Conservation (phyloP, 345 rosid genomes). For the Pelargonium nanum region DNA sequence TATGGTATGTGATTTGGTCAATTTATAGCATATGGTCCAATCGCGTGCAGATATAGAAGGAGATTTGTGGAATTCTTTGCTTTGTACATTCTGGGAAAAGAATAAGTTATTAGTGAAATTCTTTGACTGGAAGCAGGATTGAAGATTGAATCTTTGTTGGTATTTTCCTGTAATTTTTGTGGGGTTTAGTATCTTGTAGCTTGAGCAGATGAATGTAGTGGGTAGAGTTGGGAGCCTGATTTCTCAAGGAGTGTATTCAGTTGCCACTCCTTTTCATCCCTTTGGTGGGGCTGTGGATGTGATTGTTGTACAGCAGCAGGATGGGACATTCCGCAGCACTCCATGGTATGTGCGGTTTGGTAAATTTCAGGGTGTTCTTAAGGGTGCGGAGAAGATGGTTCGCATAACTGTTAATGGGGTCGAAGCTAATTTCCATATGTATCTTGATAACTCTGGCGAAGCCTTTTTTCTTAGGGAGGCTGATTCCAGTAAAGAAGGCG, state of each 20-base stretch:
- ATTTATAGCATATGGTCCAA: not conserved
- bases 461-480: constrained; percentile 75
- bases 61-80: not conserved
- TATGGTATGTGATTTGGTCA: not conserved
- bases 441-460: constrained; percentile 86
- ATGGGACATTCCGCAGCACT: constrained; percentile 67
- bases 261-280: constrained; percentile 91
- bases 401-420: constrained; percentile 63
- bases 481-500: constrained; percentile 33
- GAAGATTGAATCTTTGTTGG: constrained; percentile 6
- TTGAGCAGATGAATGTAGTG: constrained; percentile 69
- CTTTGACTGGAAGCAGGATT: not conserved
- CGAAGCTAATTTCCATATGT: constrained; percentile 80
- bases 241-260: constrained; percentile 77
- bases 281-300: constrained; percentile 96
- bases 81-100: not conserved
- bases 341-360: constrained; percentile 96
- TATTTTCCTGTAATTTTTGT: constrained; percentile 6
- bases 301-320: constrained; percentile 79
- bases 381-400: constrained; percentile 76
- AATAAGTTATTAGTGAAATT: not conserved
- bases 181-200: constrained; percentile 4
- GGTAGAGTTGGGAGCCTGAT: constrained; percentile 81
- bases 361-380: constrained; percentile 89
- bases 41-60: not conserved